Evolutionary conservation across 2,329 filamentous ascomycete genomes (phyloP).

Genomic region (Beauveria rudraprayagi): DNA sequence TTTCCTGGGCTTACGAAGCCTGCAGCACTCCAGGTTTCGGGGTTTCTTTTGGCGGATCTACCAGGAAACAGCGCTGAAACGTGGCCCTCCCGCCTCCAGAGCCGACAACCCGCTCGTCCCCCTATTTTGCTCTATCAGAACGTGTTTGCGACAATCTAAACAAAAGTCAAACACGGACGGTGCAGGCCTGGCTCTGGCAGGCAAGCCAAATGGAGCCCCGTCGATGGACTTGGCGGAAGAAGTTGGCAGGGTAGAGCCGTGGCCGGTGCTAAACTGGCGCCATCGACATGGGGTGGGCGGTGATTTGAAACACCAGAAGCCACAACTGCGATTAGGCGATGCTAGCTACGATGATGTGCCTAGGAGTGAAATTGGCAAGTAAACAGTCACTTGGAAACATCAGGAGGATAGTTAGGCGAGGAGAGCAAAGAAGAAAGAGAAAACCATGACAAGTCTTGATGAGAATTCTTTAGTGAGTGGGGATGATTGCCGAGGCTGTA

Average conservation of each 20-base stretch:
- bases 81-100: neutral
- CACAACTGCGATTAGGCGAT: constrained; percentile 1
- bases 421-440: neutral
- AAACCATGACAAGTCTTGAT: neutral
- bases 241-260: neutral
- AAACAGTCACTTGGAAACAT: neutral
- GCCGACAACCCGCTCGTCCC: neutral
- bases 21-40: neutral
- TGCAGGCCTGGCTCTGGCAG: neutral
- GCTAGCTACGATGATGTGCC: constrained; percentile 8
- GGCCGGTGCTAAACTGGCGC: neutral
- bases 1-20: too few relatives aligned
- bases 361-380: neutral
- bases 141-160: constrained; percentile 1
- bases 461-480: neutral
- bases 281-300: constrained; percentile 7
- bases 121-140: neutral
- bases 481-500: neutral
- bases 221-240: neutral
- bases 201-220: neutral
- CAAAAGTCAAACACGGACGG: constrained; percentile 3
- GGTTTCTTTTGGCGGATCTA: neutral
- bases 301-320: constrained; percentile 8
- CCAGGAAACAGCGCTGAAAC: constrained; percentile 5
- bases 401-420: neutral